phyloP scores from a whole-genome alignment of 441 rosid genomes.

The Bruguiera hainesii region DNA sequence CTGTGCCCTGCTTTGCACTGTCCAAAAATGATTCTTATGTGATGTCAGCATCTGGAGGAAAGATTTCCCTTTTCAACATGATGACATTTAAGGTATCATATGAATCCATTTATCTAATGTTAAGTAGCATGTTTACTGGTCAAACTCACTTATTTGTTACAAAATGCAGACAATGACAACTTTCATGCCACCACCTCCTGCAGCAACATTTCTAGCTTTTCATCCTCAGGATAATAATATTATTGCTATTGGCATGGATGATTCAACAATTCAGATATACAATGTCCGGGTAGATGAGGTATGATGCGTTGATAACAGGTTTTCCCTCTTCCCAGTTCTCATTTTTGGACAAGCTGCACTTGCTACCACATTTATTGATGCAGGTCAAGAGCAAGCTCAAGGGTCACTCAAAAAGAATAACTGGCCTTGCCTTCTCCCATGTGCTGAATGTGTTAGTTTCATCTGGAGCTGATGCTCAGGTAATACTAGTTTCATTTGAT shows the following conservation, averaged over 20 bases:
- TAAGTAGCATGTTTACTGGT: neutral
- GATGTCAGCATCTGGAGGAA: constrained; percentile 65
- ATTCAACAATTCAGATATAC: constrained; percentile 50
- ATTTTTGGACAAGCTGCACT: neutral
- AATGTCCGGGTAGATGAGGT: constrained; percentile 55
- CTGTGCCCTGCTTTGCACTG: constrained; percentile 54
- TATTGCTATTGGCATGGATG: constrained; percentile 59
- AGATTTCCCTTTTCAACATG: constrained; percentile 54
- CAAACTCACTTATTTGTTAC: neutral
- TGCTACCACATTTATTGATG: constrained; percentile 11
- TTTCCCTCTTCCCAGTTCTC: neutral
- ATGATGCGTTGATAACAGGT: constrained; percentile 4
- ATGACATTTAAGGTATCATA: constrained; percentile 48
- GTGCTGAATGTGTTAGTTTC: constrained; percentile 44
- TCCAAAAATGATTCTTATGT: constrained; percentile 64
- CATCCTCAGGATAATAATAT: constrained; percentile 64
- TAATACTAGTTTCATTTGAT: constrained; percentile 7
- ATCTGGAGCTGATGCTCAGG: constrained; percentile 60
- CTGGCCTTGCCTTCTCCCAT: constrained; percentile 55
- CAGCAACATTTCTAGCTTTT: constrained; percentile 56
- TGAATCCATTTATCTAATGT: neutral
- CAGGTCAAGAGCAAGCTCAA: constrained; percentile 47
- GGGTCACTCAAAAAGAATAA: constrained; percentile 51
- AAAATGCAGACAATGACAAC: constrained; percentile 44
- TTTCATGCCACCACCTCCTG: constrained; percentile 51